These are phyloP conservation scores for Fusarium liriodendri DNA, from an alignment of 2,329 filamentous ascomycete genomes.

Conservation along the genomic window DNA sequence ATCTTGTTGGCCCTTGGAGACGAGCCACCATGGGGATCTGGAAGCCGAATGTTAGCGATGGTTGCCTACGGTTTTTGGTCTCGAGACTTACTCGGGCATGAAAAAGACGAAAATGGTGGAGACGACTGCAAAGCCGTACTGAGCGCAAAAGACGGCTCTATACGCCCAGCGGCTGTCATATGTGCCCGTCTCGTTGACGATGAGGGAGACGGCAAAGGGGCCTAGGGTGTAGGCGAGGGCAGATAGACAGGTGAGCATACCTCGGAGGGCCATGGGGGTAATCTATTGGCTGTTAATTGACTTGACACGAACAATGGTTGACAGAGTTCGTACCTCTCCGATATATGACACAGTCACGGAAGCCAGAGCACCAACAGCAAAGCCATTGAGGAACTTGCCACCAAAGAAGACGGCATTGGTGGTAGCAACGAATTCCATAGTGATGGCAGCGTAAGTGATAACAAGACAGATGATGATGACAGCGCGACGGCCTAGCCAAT, in stretches of 20 bases:
- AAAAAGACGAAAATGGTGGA: constrained; percentile 47
- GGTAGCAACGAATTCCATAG: constrained; percentile 55
- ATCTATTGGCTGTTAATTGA: constrained; percentile 22
- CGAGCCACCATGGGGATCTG: constrained; percentile 54
- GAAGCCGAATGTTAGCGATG: background rate
- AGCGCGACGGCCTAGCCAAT: constrained; percentile 49
- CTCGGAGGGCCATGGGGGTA: constrained; percentile 44
- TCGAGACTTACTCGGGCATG: constrained; percentile 53
- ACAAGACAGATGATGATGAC: constrained; percentile 50
- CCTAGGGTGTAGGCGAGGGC: constrained; percentile 48
- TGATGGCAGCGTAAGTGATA: constrained; percentile 52
- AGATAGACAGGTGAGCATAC: constrained; percentile 44
- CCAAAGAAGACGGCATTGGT: constrained; percentile 54
- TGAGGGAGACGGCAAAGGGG: constrained; percentile 46
- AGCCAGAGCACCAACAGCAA: constrained; percentile 46
- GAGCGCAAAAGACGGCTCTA: constrained; percentile 46
- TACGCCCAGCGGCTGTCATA: constrained; percentile 49
- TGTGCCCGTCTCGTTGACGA: constrained; percentile 47
- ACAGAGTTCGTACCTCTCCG: constrained; percentile 41
- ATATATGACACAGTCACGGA: constrained; percentile 46
- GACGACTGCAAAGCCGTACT: constrained; percentile 48
- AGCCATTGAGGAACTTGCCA: constrained; percentile 57
- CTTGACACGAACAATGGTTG: background rate
- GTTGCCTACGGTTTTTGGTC: background rate
- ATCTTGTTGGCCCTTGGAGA: constrained; percentile 47